Conservation (phyloP, 2,329 filamentous ascomycete genomes). For the Cladophialophora psammophila region DNA sequence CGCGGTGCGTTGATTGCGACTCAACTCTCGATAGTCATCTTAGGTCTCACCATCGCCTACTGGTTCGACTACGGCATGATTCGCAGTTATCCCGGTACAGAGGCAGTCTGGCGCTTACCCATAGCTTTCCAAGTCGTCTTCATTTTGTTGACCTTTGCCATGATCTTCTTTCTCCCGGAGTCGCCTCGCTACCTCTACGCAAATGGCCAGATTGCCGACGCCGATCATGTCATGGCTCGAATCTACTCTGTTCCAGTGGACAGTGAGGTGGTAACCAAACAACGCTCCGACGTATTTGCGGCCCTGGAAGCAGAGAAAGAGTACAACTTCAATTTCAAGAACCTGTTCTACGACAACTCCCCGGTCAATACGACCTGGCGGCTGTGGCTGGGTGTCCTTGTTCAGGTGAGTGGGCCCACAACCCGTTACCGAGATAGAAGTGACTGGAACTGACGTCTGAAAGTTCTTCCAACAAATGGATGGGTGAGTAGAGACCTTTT, state of each 20-base stretch:
- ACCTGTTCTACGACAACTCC: slow-evolving; percentile 30
- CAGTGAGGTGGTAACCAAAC: slow-evolving; percentile 23
- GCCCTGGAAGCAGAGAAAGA: slow-evolving; percentile 33
- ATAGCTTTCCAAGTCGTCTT: slow-evolving; percentile 58
- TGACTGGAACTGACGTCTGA: background rate
- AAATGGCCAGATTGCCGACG: slow-evolving; percentile 26
- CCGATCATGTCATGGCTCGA: slow-evolving; percentile 30
- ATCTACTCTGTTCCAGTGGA: slow-evolving; percentile 28
- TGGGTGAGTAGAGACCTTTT: slow-evolving; percentile 9
- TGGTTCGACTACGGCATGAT: slow-evolving; percentile 35
- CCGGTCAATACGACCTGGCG: slow-evolving; percentile 32
- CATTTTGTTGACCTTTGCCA: slow-evolving; percentile 47
- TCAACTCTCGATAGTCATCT: slow-evolving; percentile 27
- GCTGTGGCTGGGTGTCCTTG: slow-evolving; percentile 31
- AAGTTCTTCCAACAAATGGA: slow-evolving; percentile 35
- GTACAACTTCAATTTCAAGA: slow-evolving; percentile 31
- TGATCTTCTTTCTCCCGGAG: slow-evolving; percentile 50
- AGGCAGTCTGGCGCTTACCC: slow-evolving; percentile 51
- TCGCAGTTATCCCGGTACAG: slow-evolving; percentile 22
- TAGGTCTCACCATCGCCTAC: slow-evolving; percentile 29
- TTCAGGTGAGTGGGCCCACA: background rate
- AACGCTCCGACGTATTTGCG: slow-evolving; percentile 27
- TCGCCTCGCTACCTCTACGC: slow-evolving; percentile 43
- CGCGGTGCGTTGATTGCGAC: slow-evolving; percentile 33
- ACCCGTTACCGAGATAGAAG: background rate